phyloP scores from a whole-genome alignment of 2,329 filamentous ascomycete species.

The Macrophomina pseudophaseolina region DNA sequence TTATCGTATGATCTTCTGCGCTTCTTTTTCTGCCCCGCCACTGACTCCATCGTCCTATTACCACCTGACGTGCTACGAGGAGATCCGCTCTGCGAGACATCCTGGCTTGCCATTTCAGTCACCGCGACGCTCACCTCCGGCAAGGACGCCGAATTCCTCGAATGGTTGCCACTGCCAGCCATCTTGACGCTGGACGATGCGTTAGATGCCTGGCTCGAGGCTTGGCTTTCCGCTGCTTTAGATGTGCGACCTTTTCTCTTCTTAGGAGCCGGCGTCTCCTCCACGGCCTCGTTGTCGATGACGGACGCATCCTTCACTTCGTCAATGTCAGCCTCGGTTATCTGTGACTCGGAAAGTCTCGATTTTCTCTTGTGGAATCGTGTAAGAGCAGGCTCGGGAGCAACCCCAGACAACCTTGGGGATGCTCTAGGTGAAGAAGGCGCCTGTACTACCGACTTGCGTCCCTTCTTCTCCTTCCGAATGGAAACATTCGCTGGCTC shows the following conservation, averaged over 20 bases:
- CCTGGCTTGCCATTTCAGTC: not conserved
- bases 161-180: constrained; percentile 9
- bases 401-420: not conserved
- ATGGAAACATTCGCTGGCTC: not conserved
- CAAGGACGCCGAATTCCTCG: not conserved
- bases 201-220: constrained; percentile 28
- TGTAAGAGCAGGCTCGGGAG: not conserved
- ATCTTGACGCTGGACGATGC: constrained; percentile 18
- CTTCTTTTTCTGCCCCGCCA: constrained; percentile 8
- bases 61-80: not conserved
- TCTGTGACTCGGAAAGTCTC: constrained; percentile 16
- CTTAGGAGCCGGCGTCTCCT: constrained; percentile 21
- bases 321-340: not conserved
- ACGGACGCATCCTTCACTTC: not conserved
- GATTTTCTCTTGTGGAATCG: constrained; percentile 8
- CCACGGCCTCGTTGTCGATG: not conserved
- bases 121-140: not conserved
- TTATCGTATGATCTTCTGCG: constrained; percentile 15
- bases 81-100: not conserved
- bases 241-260: constrained; percentile 3
- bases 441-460: not conserved
- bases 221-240: constrained; percentile 9
- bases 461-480: not conserved
- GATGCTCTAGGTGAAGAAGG: constrained; percentile 1
- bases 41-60: not conserved